Conservation (phyloP, 108 stramenopile species). For the Fragilaria crotonensis region DNA sequence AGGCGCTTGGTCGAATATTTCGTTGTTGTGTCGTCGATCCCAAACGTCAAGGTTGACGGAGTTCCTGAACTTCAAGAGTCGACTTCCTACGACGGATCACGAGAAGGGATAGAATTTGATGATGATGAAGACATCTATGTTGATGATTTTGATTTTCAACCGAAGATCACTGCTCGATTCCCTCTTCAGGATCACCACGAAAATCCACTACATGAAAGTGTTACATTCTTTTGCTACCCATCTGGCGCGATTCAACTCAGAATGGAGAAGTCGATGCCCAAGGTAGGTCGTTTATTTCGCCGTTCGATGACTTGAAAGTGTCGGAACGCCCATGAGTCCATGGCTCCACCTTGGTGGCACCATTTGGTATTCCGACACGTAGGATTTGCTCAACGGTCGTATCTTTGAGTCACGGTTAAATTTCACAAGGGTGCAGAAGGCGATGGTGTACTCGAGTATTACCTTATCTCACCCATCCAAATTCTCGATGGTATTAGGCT, state of each 20-base stretch:
- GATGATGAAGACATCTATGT: conserved; percentile 21
- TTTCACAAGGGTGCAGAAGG: no score
- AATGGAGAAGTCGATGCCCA: conserved; percentile 47
- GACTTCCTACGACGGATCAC: background rate
- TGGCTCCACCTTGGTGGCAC: no score
- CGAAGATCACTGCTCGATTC: conserved; percentile 63
- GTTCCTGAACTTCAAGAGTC: background rate
- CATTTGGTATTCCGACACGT: no score
- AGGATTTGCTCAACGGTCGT: no score
- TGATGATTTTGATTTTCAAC: conserved; percentile 44
- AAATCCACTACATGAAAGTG: conserved; percentile 65
- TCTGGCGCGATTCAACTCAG: conserved; percentile 53
- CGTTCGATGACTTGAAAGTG: no score
- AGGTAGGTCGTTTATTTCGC: conserved; percentile 47
- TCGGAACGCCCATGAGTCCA: no score
- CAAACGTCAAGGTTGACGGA: no score
- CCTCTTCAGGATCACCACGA: conserved; percentile 59
- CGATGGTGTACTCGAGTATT: no score
- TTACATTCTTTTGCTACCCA: conserved; percentile 68
- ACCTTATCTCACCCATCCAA: no score
- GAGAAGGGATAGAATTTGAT: conserved; percentile 1
- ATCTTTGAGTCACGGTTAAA: no score
- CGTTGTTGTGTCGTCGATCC: conserved; percentile 56
- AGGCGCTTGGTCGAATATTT: conserved; percentile 83
- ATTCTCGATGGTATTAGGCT: conserved; percentile 19